Percentiles rank a stretch among this genome's conserved stretches.
Conservation (phyloP, 2,329 filamentous ascomycete genomes). For the Thyridium curvatum region DNA sequence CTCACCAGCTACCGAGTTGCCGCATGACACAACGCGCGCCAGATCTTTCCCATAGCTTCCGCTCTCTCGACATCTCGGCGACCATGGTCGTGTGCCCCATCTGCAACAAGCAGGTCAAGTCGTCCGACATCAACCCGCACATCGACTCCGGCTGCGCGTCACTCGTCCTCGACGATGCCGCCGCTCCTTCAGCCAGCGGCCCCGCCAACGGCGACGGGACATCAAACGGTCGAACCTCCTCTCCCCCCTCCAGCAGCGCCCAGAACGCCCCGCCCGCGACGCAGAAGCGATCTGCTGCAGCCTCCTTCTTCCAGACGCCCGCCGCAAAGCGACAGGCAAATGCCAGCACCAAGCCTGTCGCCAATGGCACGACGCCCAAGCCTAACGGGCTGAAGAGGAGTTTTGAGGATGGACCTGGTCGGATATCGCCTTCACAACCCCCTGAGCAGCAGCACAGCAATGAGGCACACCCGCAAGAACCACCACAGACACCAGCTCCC, state of each 20-base stretch:
- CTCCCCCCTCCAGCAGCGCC: conserved; percentile 24
- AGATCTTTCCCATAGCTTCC: neutral
- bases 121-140: conserved; percentile 78
- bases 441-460: conserved; percentile 6
- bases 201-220: conserved; percentile 12
- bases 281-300: conserved; percentile 45
- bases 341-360: conserved; percentile 16
- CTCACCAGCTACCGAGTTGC: neutral
- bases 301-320: conserved; percentile 57
- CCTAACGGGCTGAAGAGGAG: conserved; percentile 40
- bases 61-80: neutral
- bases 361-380: conserved; percentile 21
- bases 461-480: conserved; percentile 10
- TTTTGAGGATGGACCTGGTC: conserved; percentile 48
- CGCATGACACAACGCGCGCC: neutral
- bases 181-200: conserved; percentile 24
- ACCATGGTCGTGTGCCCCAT: conserved; percentile 70
- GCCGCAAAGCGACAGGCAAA: conserved; percentile 47
- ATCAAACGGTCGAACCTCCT: conserved; percentile 15
- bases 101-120: conserved; percentile 66
- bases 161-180: conserved; percentile 52
- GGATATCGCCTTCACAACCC: conserved; percentile 11
- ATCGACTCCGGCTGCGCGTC: conserved; percentile 76
- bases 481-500: conserved; percentile 15
- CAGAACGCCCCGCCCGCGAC: conserved; percentile 30